Conservation (phyloP, 805 yeast species). For the Myxozyma neotropica region DNA sequence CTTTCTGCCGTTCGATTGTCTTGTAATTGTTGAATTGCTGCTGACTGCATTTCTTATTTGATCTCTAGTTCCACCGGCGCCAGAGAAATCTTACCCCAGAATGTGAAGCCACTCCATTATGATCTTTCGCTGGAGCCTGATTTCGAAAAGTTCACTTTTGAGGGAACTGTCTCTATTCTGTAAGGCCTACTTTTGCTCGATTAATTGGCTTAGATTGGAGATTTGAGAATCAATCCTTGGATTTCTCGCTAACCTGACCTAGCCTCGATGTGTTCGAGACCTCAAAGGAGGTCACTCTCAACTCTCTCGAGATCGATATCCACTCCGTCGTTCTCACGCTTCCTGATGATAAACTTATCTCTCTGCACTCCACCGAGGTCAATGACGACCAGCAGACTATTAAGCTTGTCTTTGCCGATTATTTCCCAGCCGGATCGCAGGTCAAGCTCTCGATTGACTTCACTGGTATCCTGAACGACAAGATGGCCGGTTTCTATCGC, state of each 20-base stretch:
- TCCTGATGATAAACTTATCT: slow-evolving; percentile 23
- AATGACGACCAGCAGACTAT: slow-evolving; percentile 65
- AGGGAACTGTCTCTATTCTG: slow-evolving; percentile 53
- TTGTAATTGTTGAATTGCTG: neutral
- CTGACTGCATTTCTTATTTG: slow-evolving; percentile 5
- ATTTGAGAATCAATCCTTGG: too few relatives aligned
- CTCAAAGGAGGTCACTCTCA: slow-evolving; percentile 55
- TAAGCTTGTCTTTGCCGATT: slow-evolving; percentile 56
- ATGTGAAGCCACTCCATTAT: slow-evolving; percentile 75
- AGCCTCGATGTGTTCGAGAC: slow-evolving; percentile 48
- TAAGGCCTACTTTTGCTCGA: slow-evolving; percentile 22
- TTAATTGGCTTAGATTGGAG: neutral
- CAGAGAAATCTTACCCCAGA: slow-evolving; percentile 58
- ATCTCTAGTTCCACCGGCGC: slow-evolving; percentile 28
- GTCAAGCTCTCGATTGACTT: slow-evolving; percentile 54
- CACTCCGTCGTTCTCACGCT: slow-evolving; percentile 48
- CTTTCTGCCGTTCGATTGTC: neutral
- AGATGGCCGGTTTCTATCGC: slow-evolving; percentile 57
- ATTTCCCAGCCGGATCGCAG: slow-evolving; percentile 47
- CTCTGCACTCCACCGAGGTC: slow-evolving; percentile 41
- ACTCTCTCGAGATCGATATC: slow-evolving; percentile 66
- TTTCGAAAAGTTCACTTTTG: slow-evolving; percentile 49
- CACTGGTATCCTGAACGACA: slow-evolving; percentile 62
- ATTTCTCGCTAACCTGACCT: too few relatives aligned
- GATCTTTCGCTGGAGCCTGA: slow-evolving; percentile 68